Conservation (phyloP, 108 stramenopile genomes). For the Halocafeteria seosinensis region DNA sequence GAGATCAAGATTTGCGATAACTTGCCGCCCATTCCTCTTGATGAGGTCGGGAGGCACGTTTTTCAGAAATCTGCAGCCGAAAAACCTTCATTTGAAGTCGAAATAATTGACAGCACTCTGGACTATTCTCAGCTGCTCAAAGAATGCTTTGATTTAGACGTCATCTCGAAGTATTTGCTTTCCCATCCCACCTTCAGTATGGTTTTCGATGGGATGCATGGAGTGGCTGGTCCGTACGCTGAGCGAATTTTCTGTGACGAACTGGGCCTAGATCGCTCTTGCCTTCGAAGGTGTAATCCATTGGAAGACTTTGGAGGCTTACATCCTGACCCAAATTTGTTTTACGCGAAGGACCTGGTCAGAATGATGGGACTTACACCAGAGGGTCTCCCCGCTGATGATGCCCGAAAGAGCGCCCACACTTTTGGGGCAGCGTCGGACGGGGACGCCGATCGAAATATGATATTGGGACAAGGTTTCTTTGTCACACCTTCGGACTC, state of each 20-base stretch:
- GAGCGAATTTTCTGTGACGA: constrained; percentile 77
- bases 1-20: constrained; percentile 68
- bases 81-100: constrained; percentile 55
- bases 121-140: constrained; percentile 73
- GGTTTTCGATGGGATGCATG: constrained; percentile 94
- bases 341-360: constrained; percentile 93
- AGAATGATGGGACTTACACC: constrained; percentile 68
- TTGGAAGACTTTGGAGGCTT: constrained; percentile 91
- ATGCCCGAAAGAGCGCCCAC: constrained; percentile 37
- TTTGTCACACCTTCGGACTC: constrained; percentile 98
- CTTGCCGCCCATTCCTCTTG: constrained; percentile 72
- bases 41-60: constrained; percentile 46
- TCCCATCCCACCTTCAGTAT: constrained; percentile 79
- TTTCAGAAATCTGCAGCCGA: constrained; percentile 57
- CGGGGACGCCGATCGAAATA: constrained; percentile 98
- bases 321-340: constrained; percentile 98
- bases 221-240: constrained; percentile 91
- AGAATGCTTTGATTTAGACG: constrained; percentile 80
- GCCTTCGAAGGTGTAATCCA: constrained; percentile 61
- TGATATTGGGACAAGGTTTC: constrained; percentile 94
- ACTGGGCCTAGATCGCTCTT: constrained; percentile 59
- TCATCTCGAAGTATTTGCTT: constrained; percentile 74
- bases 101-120: constrained; percentile 62
- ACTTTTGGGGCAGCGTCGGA: constrained; percentile 95
- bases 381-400: constrained; percentile 55